Evolutionary conservation across 345 rosid genomes (phyloP), one percentile per base, ranked within the genome.

Genomic region (Acer yangbiense): DNA sequence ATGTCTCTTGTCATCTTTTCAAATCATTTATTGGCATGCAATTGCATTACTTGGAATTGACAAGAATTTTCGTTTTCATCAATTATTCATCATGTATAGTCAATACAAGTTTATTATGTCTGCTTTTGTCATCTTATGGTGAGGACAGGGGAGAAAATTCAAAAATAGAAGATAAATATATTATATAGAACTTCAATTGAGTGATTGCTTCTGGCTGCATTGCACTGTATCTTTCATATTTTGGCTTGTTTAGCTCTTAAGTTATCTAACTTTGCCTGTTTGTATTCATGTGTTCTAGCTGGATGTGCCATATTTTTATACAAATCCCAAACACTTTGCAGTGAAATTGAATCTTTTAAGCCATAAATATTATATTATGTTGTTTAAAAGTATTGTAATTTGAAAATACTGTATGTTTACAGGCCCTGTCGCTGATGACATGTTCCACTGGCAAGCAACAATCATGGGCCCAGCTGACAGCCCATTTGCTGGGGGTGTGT

Each of bases 371-470:
- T 39, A 58, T 68, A 14, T 29, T 61, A 14, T 17, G 43, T 73
- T 57, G 54, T 14, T 25, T 32, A 23, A 55, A 29, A 41, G 66
- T 55, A 16, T 25, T 60, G 32, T 54, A 14, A 41, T 72, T 52
- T 48, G 52, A 35, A 41, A 52, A 60, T 68, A 25, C 20, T 68
- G 20, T n/a, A 11, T 62, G 44, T 32, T 25, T 64, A 44, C 83
- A 91, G 95, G 95, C 48, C 95, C 95, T 75, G 83, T 88, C 67
- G 91, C 84, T 66, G 92, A 91, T 76, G 93, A 91, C 63, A 88
- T 89, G 88, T 91, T 88, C 68, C 95, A 89, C 62, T 91, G 95
- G 95, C 95, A 91, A 89, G 95, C 93, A 68, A 89, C 93, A 44
- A 91, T 91, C 4, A 91, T 91, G 95, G 93, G 95, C 54, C 95